These are phyloP conservation scores for Aspergillus aculeatus DNA, from an alignment of 2,329 filamentous ascomycete species.

Conservation along the genomic window DNA sequence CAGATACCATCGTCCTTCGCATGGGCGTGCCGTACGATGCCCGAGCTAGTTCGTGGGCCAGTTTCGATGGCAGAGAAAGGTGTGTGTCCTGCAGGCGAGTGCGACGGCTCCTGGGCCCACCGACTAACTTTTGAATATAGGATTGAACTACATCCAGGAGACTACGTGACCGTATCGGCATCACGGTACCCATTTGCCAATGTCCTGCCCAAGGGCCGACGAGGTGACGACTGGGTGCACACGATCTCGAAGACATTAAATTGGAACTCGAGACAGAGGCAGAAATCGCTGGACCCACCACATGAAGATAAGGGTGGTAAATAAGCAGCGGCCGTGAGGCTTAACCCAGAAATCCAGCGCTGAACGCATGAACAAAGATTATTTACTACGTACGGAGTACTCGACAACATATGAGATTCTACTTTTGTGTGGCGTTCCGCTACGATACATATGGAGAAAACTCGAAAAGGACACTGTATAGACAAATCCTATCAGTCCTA, in stretches of 20 bases:
- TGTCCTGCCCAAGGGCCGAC: constrained; percentile 44
- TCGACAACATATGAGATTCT: background rate
- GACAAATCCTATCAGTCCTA: background rate
- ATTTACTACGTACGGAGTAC: background rate
- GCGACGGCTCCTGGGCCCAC: too few relatives aligned
- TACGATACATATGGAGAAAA: background rate
- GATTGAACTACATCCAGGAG: constrained; percentile 49
- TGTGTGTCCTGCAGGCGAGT: constrained; percentile 26
- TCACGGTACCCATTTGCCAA: constrained; percentile 54
- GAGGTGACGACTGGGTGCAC: constrained; percentile 51
- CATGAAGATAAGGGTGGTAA: background rate
- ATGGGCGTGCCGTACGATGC: constrained; percentile 94
- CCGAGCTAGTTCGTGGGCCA: constrained; percentile 89
- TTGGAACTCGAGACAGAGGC: constrained; percentile 51
- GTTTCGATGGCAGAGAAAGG: constrained; percentile 90
- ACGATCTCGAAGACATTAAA: constrained; percentile 52
- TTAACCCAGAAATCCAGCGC: too few relatives aligned
- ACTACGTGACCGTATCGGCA: constrained; percentile 54
- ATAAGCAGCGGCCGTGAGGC: background rate
- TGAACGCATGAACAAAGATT: too few relatives aligned
- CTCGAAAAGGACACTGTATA: background rate
- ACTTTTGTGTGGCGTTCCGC: background rate
- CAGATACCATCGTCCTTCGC: constrained; percentile 90
- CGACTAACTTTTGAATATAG: constrained; percentile 25
- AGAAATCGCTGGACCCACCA: constrained; percentile 39